phyloP scores from a whole-genome alignment of 768 basidiomycete species.

The Lyophyllum decastes region DNA sequence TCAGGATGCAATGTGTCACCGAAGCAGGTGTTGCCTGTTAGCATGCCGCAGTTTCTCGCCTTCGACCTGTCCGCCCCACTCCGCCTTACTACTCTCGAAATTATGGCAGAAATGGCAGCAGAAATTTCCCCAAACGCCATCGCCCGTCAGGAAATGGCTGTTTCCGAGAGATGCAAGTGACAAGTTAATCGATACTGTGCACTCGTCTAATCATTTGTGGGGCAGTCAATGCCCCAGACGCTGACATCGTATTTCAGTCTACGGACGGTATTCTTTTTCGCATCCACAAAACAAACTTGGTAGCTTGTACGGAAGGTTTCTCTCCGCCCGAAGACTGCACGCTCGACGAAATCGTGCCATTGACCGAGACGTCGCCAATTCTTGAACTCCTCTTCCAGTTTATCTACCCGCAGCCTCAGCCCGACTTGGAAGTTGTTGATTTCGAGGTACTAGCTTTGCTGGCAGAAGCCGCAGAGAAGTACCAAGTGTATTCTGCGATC shows the following conservation, averaged over 20 bases:
- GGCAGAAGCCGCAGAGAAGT: constrained; percentile 26
- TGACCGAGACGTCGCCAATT: neutral
- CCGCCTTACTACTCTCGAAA: no score
- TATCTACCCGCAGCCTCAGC: constrained; percentile 7
- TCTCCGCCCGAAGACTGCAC: constrained; percentile 4
- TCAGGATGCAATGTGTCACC: no score
- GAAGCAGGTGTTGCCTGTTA: no score
- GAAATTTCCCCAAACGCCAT: neutral
- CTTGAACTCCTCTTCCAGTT: neutral
- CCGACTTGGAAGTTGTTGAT: constrained; percentile 5
- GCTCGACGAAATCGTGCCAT: neutral
- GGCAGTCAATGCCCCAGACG: constrained; percentile 25
- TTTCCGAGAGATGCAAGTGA: neutral
- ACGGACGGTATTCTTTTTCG: constrained; percentile 25
- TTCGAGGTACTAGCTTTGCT: constrained; percentile 10
- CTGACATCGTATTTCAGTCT: constrained; percentile 31
- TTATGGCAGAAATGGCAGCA: neutral
- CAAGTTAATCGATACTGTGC: neutral
- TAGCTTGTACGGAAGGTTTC: constrained; percentile 3
- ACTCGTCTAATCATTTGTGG: neutral
- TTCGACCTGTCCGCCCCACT: no score
- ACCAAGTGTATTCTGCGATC: constrained; percentile 24
- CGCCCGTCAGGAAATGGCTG: neutral
- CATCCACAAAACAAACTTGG: constrained; percentile 24
- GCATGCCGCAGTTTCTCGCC: no score